Percentiles rank a stretch among this genome's conserved stretches.
phyloP scores from a whole-genome alignment of 176 grass and related monocot genomes.

The Poa annua region DNA sequence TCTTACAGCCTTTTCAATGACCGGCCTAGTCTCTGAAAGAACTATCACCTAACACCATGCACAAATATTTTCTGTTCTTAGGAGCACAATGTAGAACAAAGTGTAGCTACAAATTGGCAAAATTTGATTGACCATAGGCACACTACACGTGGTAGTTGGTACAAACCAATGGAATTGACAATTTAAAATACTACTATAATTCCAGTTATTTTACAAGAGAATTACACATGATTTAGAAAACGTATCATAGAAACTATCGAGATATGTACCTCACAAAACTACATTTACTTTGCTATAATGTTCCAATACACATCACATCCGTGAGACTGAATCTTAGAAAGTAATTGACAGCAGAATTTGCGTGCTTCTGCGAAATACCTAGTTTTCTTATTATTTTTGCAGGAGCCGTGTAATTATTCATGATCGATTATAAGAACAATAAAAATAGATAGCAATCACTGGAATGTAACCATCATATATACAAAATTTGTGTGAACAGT shows the following conservation, averaged over 20 bases:
- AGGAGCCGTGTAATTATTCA: too few species aligned
- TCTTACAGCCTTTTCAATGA: conserved; percentile 35
- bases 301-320: background rate
- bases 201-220: background rate
- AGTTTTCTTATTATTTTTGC: background rate
- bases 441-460: too few species aligned
- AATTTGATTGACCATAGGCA: background rate
- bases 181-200: background rate
- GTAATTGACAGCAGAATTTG: background rate
- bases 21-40: background rate
- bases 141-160: background rate
- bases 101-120: background rate
- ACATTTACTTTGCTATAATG: background rate
- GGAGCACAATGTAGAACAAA: background rate
- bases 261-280: background rate
- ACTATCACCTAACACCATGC: background rate
- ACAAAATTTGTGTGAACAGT: too few species aligned
- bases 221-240: too few species aligned
- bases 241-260: background rate
- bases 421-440: too few species aligned
- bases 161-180: background rate
- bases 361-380: background rate
- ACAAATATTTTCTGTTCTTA: background rate
- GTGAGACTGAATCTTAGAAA: background rate
- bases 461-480: too few species aligned